Percentiles rank a stretch among this genome's conserved stretches.
These are phyloP conservation scores for Alloascoidea africana DNA, from an alignment of 805 yeast genomes.

Conservation along the genomic window DNA sequence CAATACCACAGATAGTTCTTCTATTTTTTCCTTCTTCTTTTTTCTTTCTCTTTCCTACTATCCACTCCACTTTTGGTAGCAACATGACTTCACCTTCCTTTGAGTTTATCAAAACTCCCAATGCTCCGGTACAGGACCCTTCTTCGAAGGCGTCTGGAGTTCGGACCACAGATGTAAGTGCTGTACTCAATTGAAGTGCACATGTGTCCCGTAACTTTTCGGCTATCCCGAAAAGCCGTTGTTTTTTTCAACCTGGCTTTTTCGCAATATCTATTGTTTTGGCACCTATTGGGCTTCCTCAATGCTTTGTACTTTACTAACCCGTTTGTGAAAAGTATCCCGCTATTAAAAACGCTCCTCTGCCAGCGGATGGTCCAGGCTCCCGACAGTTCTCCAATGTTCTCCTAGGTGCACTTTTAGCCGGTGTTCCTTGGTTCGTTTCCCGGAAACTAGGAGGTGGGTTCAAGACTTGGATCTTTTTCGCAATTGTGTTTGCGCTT, in stretches of 20 bases:
- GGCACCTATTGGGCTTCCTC: too few species aligned
- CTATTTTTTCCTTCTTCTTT: too few species aligned
- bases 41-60: too few species aligned
- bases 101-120: constrained; percentile 49
- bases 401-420: constrained; percentile 31
- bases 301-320: constrained; percentile 46
- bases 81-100: too few species aligned
- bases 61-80: too few species aligned
- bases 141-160: constrained; percentile 32
- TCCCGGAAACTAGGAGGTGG: constrained; percentile 60
- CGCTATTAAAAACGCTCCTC: constrained; percentile 69
- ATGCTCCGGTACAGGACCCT: constrained; percentile 26
- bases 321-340: constrained; percentile 51
- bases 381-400: constrained; percentile 58
- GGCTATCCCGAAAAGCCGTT: too few species aligned
- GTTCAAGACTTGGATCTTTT: constrained; percentile 46
- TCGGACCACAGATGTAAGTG: constrained; percentile 29
- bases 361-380: constrained; percentile 89
- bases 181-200: too few species aligned
- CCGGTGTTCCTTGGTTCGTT: constrained; percentile 46
- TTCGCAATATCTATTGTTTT: too few species aligned
- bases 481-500: constrained; percentile 35
- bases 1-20: too few species aligned
- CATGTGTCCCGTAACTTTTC: too few species aligned
- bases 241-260: too few species aligned